A percentile compares a stretch with the other conserved stretches of the same genome.
Conservation (phyloP, 2,329 filamentous ascomycete species). For the Macrophomina phaseolina region DNA sequence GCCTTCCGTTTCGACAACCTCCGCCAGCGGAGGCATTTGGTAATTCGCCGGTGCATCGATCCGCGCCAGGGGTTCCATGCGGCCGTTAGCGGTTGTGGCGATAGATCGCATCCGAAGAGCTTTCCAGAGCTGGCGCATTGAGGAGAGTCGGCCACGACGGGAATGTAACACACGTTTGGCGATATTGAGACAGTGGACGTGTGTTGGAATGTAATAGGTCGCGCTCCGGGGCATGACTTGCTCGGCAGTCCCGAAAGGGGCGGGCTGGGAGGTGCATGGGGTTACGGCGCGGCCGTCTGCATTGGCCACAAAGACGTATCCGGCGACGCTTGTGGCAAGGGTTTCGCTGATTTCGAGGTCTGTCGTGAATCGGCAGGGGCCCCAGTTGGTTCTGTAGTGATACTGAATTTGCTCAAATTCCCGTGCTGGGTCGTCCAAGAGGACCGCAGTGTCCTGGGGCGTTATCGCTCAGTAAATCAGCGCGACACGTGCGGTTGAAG, state of each 20-base stretch:
- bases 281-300: neutral
- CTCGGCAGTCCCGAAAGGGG: too few species aligned
- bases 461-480: neutral
- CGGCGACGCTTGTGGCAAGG: neutral
- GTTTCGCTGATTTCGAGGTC: neutral
- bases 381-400: neutral
- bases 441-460: neutral
- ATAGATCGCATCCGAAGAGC: neutral
- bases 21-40: neutral
- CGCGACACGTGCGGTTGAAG: neutral
- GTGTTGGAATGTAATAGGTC: constrained; percentile 1
- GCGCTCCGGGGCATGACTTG: too few species aligned
- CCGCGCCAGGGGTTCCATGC: neutral
- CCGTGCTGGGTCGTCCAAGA: neutral
- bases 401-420: neutral
- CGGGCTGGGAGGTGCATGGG: neutral
- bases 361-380: neutral
- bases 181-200: neutral
- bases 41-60: neutral
- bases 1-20: neutral
- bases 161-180: neutral
- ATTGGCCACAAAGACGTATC: neutral
- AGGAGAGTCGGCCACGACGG: neutral
- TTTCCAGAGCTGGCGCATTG: constrained; percentile 17
- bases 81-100: neutral